Conservation (phyloP, 306 rosid genomes). For the Begonia peltatifolia region DNA sequence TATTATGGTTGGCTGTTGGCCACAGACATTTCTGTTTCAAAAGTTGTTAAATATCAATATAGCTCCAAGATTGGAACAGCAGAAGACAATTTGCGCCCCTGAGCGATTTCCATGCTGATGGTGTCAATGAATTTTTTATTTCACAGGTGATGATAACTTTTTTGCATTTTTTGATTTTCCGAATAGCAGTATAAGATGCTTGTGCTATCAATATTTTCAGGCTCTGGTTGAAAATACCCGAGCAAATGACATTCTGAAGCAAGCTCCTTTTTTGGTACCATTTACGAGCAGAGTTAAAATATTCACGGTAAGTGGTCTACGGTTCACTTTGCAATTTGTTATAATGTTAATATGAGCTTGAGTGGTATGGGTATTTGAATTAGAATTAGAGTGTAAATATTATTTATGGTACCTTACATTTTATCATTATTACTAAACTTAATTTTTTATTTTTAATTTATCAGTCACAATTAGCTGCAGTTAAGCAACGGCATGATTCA, state of each 20-base stretch:
- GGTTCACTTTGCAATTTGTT: slow-evolving; percentile 8
- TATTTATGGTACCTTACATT: background rate
- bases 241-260: slow-evolving; percentile 88
- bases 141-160: slow-evolving; percentile 57
- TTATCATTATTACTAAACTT: slow-evolving; percentile 2
- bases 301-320: slow-evolving; percentile 51
- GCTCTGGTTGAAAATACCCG: slow-evolving; percentile 67
- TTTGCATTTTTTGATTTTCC: background rate
- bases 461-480: slow-evolving; percentile 92
- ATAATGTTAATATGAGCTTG: slow-evolving; percentile 7
- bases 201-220: slow-evolving; percentile 24
- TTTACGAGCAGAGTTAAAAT: slow-evolving; percentile 98
- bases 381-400: too few relatives aligned
- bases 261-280: slow-evolving; percentile 87
- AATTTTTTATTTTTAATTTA: slow-evolving; percentile 14
- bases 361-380: background rate
- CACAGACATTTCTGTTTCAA: background rate
- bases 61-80: slow-evolving; percentile 99
- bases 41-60: slow-evolving; percentile 11
- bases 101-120: slow-evolving; percentile 86
- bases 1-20: background rate
- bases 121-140: slow-evolving; percentile 89
- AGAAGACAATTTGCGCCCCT: slow-evolving; percentile 80
- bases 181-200: background rate
- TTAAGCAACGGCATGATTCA: slow-evolving; percentile 60